Evolutionary conservation across 306 rosid species (phyloP).

Genomic region (Bauhinia variegata): DNA sequence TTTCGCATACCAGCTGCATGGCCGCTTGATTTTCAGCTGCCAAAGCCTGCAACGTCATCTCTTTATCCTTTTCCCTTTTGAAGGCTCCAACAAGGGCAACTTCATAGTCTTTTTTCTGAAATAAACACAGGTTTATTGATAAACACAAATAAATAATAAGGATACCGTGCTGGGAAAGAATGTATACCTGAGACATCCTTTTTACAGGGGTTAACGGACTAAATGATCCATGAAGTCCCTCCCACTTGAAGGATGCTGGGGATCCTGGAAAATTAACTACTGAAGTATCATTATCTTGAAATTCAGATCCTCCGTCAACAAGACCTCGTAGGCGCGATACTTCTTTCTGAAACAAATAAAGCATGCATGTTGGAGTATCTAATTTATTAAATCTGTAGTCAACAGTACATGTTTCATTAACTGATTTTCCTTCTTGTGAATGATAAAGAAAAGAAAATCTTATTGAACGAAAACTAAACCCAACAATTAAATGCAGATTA

Average conservation of each 20-base stretch:
- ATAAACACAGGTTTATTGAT: constrained; percentile 20
- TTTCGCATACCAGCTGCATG: constrained; percentile 75
- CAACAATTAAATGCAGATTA: not conserved
- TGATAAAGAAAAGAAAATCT: not conserved
- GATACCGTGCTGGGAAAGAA: constrained; percentile 15
- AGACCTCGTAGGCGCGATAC: constrained; percentile 73
- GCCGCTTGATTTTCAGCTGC: constrained; percentile 84
- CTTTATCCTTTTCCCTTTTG: constrained; percentile 88
- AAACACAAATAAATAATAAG: constrained; percentile 16
- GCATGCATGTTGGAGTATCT: constrained; percentile 7
- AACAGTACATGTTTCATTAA: constrained; percentile 14
- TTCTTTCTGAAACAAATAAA: constrained; percentile 66
- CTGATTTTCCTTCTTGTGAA: not conserved
- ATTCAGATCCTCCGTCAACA: constrained; percentile 61
- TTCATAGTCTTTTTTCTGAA: constrained; percentile 85
- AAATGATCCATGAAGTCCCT: constrained; percentile 73
- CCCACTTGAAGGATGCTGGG: constrained; percentile 94
- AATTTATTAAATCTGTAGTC: constrained; percentile 16
- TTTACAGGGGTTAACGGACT: constrained; percentile 74
- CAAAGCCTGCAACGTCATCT: constrained; percentile 70
- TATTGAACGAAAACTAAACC: not conserved
- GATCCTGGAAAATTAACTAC: constrained; percentile 77
- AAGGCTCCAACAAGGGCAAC: constrained; percentile 97
- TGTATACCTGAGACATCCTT: constrained; percentile 67
- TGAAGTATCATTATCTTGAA: constrained; percentile 64